Base-by-base conservation (phyloP, 306 rosid genomes). In the Oemleria cerasiformis region DNA sequence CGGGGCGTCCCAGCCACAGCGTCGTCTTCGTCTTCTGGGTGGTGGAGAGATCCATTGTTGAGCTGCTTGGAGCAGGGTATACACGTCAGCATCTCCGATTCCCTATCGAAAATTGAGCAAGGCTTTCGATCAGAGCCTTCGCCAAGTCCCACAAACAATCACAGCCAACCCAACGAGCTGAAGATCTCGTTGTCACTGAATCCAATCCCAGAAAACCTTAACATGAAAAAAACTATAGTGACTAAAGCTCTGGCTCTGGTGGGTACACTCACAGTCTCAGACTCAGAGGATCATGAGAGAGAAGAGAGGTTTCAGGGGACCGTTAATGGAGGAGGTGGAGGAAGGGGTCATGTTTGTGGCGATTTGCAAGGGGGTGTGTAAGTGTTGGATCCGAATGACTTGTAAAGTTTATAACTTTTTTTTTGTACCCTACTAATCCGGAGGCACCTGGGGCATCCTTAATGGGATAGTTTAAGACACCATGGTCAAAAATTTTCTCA, bases 31-130 rank as follows among this genome's bases (percentile, higher is more conserved):
- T 87, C 96, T 7, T 87, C 91, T 65, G 79, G 85, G 25, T 25
- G 95, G 53, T 60, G 85, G 71, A 87, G 92, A 91, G 99, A 94
- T 91, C 97, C 95, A 81, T 91, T 85, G 71, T 78, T 88, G 65
- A 89, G 96, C 72, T 89, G 91, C 88, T 94, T 89, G 20, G 97
- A 85, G 88, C 99, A 91, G 5, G 99, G 88, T 63, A 91, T 88
- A 84, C 99, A 94, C 75, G 92, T 91, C 88, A 94, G 81, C 99
- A 91, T 94, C 80, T 78, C 73, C 67, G 76, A 80, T 58, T 74
- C 64, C 60, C 41, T 60, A 70, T 23, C 45, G 54, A 30, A 30
- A 58, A 58, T 19, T n/a, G 30, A 53, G 9, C 30, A 20, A 58
- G 63, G 30, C 14, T 58, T 58, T 8, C n/a, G 19, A 58, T 58